Evolutionary conservation across 2,329 filamentous ascomycete species (phyloP), one percentile per base, ranked within the genome.

Genomic region (Aspergillus aculeatinus): DNA sequence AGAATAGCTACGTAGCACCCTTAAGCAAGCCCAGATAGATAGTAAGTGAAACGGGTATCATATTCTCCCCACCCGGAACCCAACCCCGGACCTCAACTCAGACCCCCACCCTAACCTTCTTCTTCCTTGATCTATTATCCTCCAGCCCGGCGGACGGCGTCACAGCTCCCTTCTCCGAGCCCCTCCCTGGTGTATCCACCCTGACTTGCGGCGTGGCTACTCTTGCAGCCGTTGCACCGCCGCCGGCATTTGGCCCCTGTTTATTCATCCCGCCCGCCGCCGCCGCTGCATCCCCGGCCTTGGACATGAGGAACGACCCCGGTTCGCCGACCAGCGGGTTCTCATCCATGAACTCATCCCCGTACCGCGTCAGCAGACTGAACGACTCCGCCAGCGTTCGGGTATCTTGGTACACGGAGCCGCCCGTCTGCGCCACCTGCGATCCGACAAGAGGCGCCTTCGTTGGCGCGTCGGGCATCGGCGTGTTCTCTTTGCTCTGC

Each of bases 281-380:
- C 65, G 51, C 56, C 68, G 65, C 67, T 16, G 63, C 56, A 47
- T 79, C 77, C 7, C 69, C 74, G 5, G 67, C 65, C 55, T 76
- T 79, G 6, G 80, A 79, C 63, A 87, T 80, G 57, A 85, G 82
- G 65, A 89, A 87, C 4, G 81, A 81, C 31, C 86, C 86, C 0
- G 87, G 86, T 68, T 88, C 86, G 51, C 86, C 86, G 7, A 82
- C 77, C 14, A 89, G 74, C 0, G 86, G 85, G 61, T 83, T 86
- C 66, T 88, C 85, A 69, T 89, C 86, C 77, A 85, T 85, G 73
- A 81, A 88, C 63, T 88, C 86, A 64, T 85, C 81, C 14, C 81
- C 83, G 67, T 84, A 87, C 7, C 75, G 75, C 12, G 82, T 74
- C 25, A 82, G 80, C 35, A 87, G 76, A 39, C 70, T 74, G 55